Conservation (phyloP, 75 land plant species). For the Isoetes taiwanensis region DNA sequence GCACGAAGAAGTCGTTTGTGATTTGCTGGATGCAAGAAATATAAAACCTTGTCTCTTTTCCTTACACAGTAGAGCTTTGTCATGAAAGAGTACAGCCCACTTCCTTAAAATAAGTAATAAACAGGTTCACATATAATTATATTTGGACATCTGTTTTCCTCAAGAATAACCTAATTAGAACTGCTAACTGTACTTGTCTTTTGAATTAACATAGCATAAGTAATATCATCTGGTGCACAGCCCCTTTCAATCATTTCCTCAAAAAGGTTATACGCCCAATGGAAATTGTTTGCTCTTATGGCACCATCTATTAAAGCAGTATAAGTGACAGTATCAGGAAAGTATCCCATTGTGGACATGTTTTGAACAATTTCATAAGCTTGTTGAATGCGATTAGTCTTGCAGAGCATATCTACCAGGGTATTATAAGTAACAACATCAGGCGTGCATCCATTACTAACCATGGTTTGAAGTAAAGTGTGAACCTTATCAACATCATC, state of each 20-base stretch:
- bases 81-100: too few relatives aligned
- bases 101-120: too few relatives aligned
- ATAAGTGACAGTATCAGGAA: conserved; percentile 33
- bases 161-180: too few relatives aligned
- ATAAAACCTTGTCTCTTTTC: too few relatives aligned
- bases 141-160: too few relatives aligned
- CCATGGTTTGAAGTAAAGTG: conserved; percentile 25
- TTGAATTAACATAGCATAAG: conserved; percentile 28
- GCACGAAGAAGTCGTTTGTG: too few relatives aligned
- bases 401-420: conserved; percentile 21
- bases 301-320: conserved; percentile 24
- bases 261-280: conserved; percentile 23
- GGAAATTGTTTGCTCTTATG: conserved; percentile 19
- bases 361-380: conserved; percentile 30
- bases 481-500: conserved; percentile 26
- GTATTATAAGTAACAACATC: conserved; percentile 31
- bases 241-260: conserved; percentile 39
- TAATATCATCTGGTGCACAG: conserved; percentile 29
- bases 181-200: too few relatives aligned
- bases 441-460: conserved; percentile 21
- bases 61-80: too few relatives aligned
- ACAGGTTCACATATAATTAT: too few relatives aligned
- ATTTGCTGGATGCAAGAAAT: too few relatives aligned
- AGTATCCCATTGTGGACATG: conserved; percentile 35
- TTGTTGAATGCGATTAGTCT: conserved; percentile 16